phyloP scores from a whole-genome alignment of 164 flowering plant genomes.

The Amborella trichopoda region DNA sequence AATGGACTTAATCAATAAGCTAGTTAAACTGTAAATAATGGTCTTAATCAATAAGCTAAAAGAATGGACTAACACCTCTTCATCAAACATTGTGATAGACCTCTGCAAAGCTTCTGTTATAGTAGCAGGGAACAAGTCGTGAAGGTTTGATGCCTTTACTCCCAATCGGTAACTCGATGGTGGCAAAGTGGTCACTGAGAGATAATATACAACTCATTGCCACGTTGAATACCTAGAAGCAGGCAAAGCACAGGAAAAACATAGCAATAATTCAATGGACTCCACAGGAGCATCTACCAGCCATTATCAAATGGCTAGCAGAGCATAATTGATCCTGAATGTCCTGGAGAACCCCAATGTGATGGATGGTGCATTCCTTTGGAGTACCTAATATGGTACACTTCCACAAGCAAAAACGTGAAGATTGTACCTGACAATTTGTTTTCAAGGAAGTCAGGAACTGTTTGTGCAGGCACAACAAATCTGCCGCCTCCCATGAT shows the following conservation, averaged over 20 bases:
- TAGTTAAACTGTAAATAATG: slow-evolving; percentile 1
- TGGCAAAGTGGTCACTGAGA: slow-evolving; percentile 52
- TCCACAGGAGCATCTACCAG: no score
- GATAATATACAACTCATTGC: no score
- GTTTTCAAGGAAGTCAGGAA: slow-evolving; percentile 69
- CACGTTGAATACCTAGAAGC: no score
- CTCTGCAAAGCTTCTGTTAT: slow-evolving; percentile 64
- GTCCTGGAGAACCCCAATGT: no score
- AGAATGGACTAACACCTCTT: slow-evolving; percentile 45
- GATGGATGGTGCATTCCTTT: no score
- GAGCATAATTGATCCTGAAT: no score
- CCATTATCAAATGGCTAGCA: no score
- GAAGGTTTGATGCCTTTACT: slow-evolving; percentile 82
- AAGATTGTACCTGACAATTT: slow-evolving; percentile 49
- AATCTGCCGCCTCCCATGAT: slow-evolving; percentile 91
- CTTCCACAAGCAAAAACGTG: no score
- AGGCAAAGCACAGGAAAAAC: no score
- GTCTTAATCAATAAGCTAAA: neutral
- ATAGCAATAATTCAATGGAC: no score
- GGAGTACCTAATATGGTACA: no score
- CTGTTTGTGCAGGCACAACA: slow-evolving; percentile 84
- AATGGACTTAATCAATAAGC: slow-evolving; percentile 2
- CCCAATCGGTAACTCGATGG: slow-evolving; percentile 92
- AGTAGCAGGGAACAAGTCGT: slow-evolving; percentile 61
- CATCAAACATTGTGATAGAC: slow-evolving; percentile 57